Base-by-base conservation (phyloP, 768 basidiomycete genomes). In the Xerocomellus dryophilus region DNA sequence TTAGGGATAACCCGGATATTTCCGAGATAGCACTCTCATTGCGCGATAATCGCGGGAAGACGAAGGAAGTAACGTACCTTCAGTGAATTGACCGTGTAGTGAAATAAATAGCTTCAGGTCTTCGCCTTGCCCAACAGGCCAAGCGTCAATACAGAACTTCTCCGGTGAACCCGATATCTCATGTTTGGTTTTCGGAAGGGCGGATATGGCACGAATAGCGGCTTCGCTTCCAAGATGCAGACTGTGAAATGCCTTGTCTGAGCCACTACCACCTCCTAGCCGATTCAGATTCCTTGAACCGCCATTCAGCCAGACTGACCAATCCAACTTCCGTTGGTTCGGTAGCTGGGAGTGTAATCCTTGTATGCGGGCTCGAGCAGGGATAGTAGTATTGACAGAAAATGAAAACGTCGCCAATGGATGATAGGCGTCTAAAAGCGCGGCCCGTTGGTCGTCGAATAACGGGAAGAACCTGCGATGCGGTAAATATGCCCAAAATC, bases 371-470 rank as follows among this genome's bases (percentile, higher is more conserved):
- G 91, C 89, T 15, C 94, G 87, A 7, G 78, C 68, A 5, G 91
- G 91, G 56, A 95, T 88, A 7, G 81, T 67, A 2, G 94, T 95
- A 67, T 94, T 95, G 62, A 83, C 82, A 18, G 87, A 88, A 67
- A 86, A 89, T 1, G 94, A 97, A 68, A 98, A 94, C 8, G 93
- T 95, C n/a, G 95, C 90, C 11, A 81, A 73, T 1, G 89, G 83
- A 54, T 90, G 82, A 67, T 98, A 99, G 18, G 80, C 91, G 43
- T 86, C 77, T 15, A 81, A 64, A 7, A 98, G 78, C 0, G 76
- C 72, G 0, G 78, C 71, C 17, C 96, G 84, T 58, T 90, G 82
- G 18, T 74, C 78, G 68, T 99, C 97, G 69, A 90, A 95, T 2
- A 83, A 68, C 9, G 86, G 82, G 73, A 98, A 94, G 72, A 88